Evolutionary conservation across 345 rosid genomes (phyloP).

Genomic region (Turritis glabra): DNA sequence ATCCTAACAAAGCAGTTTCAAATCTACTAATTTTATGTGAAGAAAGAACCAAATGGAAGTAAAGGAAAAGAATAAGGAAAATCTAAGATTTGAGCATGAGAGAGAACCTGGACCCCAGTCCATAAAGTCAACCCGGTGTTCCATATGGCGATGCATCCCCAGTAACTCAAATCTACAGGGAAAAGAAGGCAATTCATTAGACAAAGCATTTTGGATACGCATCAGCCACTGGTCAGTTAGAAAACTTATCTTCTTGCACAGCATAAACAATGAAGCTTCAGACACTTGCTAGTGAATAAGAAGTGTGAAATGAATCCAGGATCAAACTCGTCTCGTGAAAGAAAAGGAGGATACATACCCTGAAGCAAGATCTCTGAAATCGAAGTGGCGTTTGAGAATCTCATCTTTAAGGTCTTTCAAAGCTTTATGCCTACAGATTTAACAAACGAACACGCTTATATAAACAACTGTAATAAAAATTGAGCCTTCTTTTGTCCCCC

Average conservation of each 20-base stretch:
- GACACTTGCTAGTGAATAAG: background rate
- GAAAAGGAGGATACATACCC: conserved; percentile 51
- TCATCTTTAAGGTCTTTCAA: conserved; percentile 83
- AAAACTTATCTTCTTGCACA: background rate
- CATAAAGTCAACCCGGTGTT: conserved; percentile 89
- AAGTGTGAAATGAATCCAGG: background rate
- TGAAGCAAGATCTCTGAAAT: conserved; percentile 74
- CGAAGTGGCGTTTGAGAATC: conserved; percentile 64
- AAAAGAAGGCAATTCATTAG: conserved; percentile 18
- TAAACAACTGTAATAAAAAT: background rate
- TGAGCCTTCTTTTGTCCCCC: background rate
- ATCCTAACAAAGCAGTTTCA: background rate
- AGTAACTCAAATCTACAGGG: conserved; percentile 62
- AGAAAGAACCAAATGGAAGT: conserved; percentile 1
- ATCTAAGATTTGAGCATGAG: conserved; percentile 8
- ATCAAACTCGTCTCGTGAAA: background rate
- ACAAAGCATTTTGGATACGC: background rate
- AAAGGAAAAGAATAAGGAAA: conserved; percentile 16
- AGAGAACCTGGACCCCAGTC: conserved; percentile 97
- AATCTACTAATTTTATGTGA: background rate
- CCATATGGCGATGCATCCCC: conserved; percentile 85
- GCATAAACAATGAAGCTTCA: background rate
- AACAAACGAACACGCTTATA: conserved; percentile 2
- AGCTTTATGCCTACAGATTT: conserved; percentile 71
- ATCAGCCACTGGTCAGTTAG: background rate